Evolutionary conservation across 345 rosid species (phyloP), one percentile per base, ranked within the genome.

Genomic region (Brassica incana): DNA sequence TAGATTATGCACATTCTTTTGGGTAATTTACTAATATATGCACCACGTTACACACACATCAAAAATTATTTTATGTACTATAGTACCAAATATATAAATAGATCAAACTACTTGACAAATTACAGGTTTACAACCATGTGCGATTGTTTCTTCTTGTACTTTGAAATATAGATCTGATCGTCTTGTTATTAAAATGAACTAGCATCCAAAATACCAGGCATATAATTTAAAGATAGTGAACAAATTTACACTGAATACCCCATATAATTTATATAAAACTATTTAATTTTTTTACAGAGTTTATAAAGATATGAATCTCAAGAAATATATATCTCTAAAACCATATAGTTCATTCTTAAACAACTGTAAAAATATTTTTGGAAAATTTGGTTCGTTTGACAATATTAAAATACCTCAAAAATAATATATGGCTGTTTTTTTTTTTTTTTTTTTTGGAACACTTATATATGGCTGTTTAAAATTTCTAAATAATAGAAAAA

Each of bases 101-200:
- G 36, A 75, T 64, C 76, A 75, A 69, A 69, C 67, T 25, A 67
- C 75, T 73, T 48, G 70, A 48, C 78, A 61, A 61, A 61, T 4
- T 61, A 68, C 58, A 50, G 58, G 18, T n/a, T n/a, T n/a, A 50
- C 27, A 73, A 79, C 71, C 78, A 79, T 67, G 78, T 73, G 82
- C 71, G 33, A 54, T 54, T 54, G 61, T n/a, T 77, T 67, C 48
- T n/a, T 45, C n/a, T 67, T 60, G 18, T 78, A 43, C 58, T 30
- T 40, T 72, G 3, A 14, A 14, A 3, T 50, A 65, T 54, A 54
- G 25, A 54, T 54, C 9, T 54, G 25, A 54, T 16, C 23, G 9
- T 16, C 4, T 2, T 15, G 61, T 7, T 15, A 54, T 23, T 54
- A 54, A 54, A 54, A 54, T 54, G 25, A 54, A 16, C 61, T 52